Percentiles rank a stretch among this genome's conserved stretches.
These are phyloP conservation scores for Carallia brachiata DNA, from an alignment of 345 rosid species.

Conservation along the genomic window DNA sequence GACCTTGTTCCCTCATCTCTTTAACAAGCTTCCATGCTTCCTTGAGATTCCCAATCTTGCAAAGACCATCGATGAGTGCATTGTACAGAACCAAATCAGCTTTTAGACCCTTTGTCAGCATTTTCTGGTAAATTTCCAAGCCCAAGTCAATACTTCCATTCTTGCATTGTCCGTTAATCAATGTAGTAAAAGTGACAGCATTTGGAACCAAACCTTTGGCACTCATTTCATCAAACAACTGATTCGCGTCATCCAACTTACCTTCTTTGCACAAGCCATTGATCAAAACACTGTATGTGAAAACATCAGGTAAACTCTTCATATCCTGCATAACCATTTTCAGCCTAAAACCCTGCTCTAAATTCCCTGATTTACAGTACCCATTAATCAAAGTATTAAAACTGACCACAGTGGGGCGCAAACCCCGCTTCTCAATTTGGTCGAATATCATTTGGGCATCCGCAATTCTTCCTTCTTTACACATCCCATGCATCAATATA, in stretches of 20 bases:
- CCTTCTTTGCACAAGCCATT: constrained; percentile 58
- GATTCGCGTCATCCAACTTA: constrained; percentile 52
- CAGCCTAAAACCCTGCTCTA: constrained; percentile 58
- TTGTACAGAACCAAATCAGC: constrained; percentile 71
- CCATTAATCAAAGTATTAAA: constrained; percentile 85
- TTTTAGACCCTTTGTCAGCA: constrained; percentile 45
- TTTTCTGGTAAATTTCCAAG: constrained; percentile 48
- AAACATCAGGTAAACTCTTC: constrained; percentile 52
- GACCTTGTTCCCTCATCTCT: constrained; percentile 49
- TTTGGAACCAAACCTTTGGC: constrained; percentile 50
- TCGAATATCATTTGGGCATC: constrained; percentile 63
- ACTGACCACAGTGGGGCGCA: constrained; percentile 61
- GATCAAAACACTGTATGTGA: constrained; percentile 65
- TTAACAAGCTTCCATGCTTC: constrained; percentile 58
- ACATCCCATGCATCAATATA: constrained; percentile 54
- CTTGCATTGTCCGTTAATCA: constrained; percentile 69
- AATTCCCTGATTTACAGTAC: constrained; percentile 55
- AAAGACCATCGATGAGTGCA: constrained; percentile 56
- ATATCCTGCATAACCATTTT: constrained; percentile 57
- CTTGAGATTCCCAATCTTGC: constrained; percentile 50
- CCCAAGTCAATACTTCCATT: constrained; percentile 55
- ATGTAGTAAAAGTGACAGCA: constrained; percentile 58
- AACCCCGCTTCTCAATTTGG: constrained; percentile 48
- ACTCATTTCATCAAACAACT: constrained; percentile 62
- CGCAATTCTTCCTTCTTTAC: constrained; percentile 45